Base-by-base conservation (phyloP, 371 early-diverging fungal genomes). In the Syncephalastrum racemosum region DNA sequence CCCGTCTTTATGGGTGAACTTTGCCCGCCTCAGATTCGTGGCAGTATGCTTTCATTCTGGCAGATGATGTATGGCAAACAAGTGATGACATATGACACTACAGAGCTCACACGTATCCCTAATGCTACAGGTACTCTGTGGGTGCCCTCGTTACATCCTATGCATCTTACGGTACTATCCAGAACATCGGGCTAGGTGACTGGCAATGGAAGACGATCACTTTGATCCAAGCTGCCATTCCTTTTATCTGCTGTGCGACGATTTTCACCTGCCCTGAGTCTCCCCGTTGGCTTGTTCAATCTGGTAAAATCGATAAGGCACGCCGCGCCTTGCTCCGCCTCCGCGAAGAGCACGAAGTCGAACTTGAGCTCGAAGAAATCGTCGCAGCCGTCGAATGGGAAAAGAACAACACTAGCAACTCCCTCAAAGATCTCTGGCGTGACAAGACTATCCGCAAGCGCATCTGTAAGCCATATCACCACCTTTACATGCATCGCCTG, bases 21-120 rank as follows among this genome's bases (percentile, higher is more conserved):
- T 25, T 58, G 59, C 19, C 50, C 63, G 24, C 56, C 63, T 5
- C 60, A 67, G 42, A 49, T 67, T 22, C 67, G 67, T 53, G 67
- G 67, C 36, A 63, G 63, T 13, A 67, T 67, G 67, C 48, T 67
- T 48, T 67, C 67, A 12, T 67, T 67, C 47, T 67, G 67, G 67
- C 67, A 67, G 31, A 60, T 67, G 57, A 51, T 59, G 56, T 67
- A 62, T 20, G 51, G 14, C n/a, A 43, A 10, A 31, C 6, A 31
- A 31, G 10, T 12, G 12, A 31, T 10, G 36, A 2, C 12, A 8
- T 31, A 8, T 8, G 36, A 57, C 0, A 18, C 20, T 10, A 19
- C 31, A 19, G 8, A 8, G 31, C 10, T 54, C 27, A 25, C 15
- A 16, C 19, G 16, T 12, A 23, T 24, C 23, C 25, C 4, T 12